phyloP scores from a whole-genome alignment of 140 eudicot genomes.

The Senecio squalidus region DNA sequence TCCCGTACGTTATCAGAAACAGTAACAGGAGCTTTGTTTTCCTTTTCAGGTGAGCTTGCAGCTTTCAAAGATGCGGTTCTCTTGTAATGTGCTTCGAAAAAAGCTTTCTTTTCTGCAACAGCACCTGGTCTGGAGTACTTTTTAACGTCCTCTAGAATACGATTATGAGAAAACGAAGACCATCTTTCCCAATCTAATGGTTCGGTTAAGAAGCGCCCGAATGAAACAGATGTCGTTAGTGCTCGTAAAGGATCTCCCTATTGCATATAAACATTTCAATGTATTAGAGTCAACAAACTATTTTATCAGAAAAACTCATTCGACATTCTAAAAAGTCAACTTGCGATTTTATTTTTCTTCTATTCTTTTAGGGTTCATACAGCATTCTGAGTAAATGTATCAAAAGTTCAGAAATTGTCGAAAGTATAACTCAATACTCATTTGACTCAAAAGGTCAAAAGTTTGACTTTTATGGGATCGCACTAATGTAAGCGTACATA shows the following conservation, averaged over 20 bases:
- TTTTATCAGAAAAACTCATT: background rate
- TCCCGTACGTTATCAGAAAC: conserved; percentile 7
- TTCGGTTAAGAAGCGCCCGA: conserved; percentile 72
- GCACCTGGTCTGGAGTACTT: conserved; percentile 70
- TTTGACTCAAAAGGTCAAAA: background rate
- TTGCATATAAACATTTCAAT: background rate
- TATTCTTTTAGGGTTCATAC: background rate
- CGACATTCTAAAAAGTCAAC: background rate
- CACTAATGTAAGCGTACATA: background rate
- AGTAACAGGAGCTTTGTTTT: conserved; percentile 30
- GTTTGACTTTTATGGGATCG: background rate
- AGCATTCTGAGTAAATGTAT: background rate
- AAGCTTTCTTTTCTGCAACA: conserved; percentile 82
- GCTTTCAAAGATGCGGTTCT: conserved; percentile 39
- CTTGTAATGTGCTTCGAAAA: conserved; percentile 78
- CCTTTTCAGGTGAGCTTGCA: conserved; percentile 36
- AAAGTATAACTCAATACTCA: background rate
- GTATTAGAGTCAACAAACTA: background rate
- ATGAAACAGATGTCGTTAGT: conserved; percentile 64
- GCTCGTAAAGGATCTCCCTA: conserved; percentile 69
- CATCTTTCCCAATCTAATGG: conserved; percentile 74
- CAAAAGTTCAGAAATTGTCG: background rate
- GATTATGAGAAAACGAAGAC: conserved; percentile 72
- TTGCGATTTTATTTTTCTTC: background rate
- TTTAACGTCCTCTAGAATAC: conserved; percentile 65